Evolutionary conservation across 2,329 filamentous ascomycete species (phyloP).

Genomic region (Talaromyces sp.): DNA sequence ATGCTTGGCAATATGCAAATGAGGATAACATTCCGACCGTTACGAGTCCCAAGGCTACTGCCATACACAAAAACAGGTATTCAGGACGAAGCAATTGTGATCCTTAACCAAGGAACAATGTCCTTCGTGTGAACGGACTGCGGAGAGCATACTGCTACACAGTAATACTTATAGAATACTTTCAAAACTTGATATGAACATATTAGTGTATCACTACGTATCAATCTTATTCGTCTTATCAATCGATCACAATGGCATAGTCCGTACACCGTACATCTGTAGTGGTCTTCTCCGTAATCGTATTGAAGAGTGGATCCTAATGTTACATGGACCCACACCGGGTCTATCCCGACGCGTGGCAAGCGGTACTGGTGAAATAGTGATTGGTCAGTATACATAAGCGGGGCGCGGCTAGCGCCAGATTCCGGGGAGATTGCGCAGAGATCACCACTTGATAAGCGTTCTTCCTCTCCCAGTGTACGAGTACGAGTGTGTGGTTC

Average conservation of each 20-base stretch:
- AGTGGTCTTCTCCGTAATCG: neutral
- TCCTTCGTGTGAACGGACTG: neutral
- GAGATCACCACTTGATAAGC: neutral
- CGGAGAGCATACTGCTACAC: neutral
- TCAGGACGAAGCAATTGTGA: neutral
- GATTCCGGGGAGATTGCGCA: neutral
- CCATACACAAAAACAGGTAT: neutral
- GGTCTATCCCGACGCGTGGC: neutral
- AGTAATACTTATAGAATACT: no score
- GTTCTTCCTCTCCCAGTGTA: neutral
- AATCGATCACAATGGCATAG: neutral
- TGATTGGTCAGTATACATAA: neutral
- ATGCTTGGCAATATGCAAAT: neutral
- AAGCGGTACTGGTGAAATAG: neutral
- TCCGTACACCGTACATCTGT: neutral
- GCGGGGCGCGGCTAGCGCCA: neutral
- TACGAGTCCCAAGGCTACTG: neutral
- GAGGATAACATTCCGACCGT: neutral
- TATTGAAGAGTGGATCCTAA: neutral
- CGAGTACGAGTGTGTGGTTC: neutral
- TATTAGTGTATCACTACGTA: neutral
- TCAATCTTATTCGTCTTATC: neutral
- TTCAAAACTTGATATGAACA: neutral
- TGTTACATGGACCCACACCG: neutral
- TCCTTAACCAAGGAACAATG: neutral